phyloP scores from a whole-genome alignment of 2,329 filamentous ascomycete genomes.

The Incumbomyces lentus region DNA sequence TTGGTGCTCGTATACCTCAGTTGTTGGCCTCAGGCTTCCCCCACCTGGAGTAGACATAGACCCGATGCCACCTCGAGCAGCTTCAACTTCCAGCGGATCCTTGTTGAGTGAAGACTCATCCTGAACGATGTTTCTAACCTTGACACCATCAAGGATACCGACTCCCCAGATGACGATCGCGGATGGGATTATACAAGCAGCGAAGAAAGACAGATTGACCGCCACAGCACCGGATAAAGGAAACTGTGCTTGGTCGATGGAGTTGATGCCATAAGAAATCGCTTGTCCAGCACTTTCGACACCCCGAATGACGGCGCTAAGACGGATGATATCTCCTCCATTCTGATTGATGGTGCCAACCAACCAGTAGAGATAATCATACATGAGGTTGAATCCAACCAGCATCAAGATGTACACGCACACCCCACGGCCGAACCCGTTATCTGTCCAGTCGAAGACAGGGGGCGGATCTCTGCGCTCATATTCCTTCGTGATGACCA shows the following conservation, averaged over 20 bases:
- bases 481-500: slow-evolving; percentile 39
- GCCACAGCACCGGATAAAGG: slow-evolving; percentile 35
- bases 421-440: slow-evolving; percentile 57
- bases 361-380: slow-evolving; percentile 59
- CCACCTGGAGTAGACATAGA: no score
- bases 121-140: not conserved
- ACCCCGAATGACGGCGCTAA: slow-evolving; percentile 34
- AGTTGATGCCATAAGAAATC: slow-evolving; percentile 35
- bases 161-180: not conserved
- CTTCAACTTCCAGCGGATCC: no score
- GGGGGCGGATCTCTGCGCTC: slow-evolving; percentile 42
- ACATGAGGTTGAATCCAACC: slow-evolving; percentile 61
- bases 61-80: no score
- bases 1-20: no score
- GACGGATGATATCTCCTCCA: slow-evolving; percentile 39
- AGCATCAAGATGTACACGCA: slow-evolving; percentile 58
- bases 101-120: not conserved
- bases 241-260: slow-evolving; percentile 25
- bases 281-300: slow-evolving; percentile 38
- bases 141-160: not conserved
- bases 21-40: no score
- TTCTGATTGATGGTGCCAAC: slow-evolving; percentile 47
- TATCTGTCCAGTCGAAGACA: slow-evolving; percentile 54
- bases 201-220: slow-evolving; percentile 23
- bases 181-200: not conserved